A percentile compares a stretch with the other conserved stretches of the same genome.
phyloP scores from a whole-genome alignment of 192 early-diverging fungal species.

The Ambispora gerdemannii region DNA sequence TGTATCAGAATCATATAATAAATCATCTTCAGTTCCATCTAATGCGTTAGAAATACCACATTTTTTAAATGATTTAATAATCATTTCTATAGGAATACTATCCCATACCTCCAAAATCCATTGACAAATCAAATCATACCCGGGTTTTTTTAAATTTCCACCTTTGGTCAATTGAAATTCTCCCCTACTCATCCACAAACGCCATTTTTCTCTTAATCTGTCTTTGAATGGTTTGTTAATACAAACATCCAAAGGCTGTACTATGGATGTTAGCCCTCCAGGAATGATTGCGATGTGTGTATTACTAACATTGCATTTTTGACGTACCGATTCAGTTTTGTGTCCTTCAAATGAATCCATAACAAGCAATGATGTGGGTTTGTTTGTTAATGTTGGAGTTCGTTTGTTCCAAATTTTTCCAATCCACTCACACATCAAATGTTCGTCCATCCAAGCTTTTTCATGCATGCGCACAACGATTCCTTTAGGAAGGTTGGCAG shows the following conservation, averaged over 20 bases:
- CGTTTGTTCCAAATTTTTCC: not conserved
- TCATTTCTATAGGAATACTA: not conserved
- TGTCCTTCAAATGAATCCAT: no score
- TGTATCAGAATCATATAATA: conserved; percentile 3
- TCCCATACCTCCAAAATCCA: conserved; percentile 17
- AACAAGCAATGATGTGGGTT: no score
- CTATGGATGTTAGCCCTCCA: no score
- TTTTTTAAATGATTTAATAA: conserved; percentile 23
- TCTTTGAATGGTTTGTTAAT: conserved; percentile 21
- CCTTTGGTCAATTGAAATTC: not conserved
- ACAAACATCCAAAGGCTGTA: no score
- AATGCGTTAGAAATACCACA: conserved; percentile 14
- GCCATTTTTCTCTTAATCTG: not conserved
- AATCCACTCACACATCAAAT: not conserved
- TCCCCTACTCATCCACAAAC: not conserved
- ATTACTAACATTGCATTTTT: no score
- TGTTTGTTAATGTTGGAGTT: not conserved
- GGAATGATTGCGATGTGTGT: no score
- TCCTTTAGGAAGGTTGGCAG: no score
- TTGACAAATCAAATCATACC: conserved; percentile 1
- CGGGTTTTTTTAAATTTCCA: no score
- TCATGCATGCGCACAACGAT: no score
- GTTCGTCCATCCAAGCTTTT: not conserved
- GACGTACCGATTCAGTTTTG: no score
- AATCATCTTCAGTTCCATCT: conserved; percentile 5